A percentile compares a stretch with the other conserved stretches of the same genome.
These are phyloP conservation scores for Trichosporon ovoides DNA, from an alignment of 1,284 basidiomycete genomes.

Conservation along the genomic window DNA sequence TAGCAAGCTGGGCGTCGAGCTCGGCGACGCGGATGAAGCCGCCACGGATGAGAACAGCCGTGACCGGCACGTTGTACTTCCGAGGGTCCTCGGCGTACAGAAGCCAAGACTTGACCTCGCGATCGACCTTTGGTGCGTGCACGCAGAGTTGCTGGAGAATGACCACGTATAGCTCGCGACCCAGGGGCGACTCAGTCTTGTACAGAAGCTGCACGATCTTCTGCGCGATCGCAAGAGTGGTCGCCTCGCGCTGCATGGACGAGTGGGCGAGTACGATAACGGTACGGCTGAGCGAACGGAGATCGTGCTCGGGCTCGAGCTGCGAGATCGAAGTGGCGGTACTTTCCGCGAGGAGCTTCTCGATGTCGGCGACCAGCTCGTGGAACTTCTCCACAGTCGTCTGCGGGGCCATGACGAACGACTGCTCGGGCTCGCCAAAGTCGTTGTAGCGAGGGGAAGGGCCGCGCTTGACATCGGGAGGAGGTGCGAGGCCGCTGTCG, in stretches of 20 bases:
- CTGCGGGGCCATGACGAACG: constrained; percentile 35
- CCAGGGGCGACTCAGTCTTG: constrained; percentile 74
- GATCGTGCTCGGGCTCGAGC: constrained; percentile 75
- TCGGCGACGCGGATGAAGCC: constrained; percentile 72
- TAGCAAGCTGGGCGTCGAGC: constrained; percentile 87
- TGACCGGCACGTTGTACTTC: constrained; percentile 94
- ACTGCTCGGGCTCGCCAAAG: constrained; percentile 26
- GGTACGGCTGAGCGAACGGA: constrained; percentile 74
- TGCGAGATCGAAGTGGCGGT: constrained; percentile 59
- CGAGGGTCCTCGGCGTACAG: constrained; percentile 96
- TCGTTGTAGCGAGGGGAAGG: constrained; percentile 32
- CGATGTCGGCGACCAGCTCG: constrained; percentile 69
- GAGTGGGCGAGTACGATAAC: constrained; percentile 73
- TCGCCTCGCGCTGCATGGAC: constrained; percentile 72
- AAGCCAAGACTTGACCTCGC: constrained; percentile 96
- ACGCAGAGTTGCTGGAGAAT: constrained; percentile 85
- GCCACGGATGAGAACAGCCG: constrained; percentile 77
- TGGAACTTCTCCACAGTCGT: constrained; percentile 50
- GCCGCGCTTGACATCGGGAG: constrained; percentile 34
- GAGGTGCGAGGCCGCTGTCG: constrained; percentile 21
- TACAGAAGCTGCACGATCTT: constrained; percentile 58
- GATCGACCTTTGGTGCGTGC: constrained; percentile 83
- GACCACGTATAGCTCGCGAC: constrained; percentile 83
- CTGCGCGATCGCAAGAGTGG: constrained; percentile 86
- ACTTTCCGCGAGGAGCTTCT: constrained; percentile 66